Conservation (phyloP, 2,329 filamentous ascomycete species). For the Exophiala spinifera region DNA sequence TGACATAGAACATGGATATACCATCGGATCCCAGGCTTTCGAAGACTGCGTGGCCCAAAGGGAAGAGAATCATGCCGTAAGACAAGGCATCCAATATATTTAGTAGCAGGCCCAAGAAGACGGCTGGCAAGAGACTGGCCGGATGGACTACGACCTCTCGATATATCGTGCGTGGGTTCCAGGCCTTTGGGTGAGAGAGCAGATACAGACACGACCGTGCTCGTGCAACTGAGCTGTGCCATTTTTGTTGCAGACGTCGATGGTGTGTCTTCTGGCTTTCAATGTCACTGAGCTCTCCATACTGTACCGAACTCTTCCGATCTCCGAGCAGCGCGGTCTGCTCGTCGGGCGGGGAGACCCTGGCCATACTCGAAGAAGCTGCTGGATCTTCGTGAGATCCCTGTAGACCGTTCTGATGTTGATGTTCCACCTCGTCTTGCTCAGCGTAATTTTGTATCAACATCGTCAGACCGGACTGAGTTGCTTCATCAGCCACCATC, state of each 20-base stretch:
- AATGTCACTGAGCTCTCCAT: conserved; percentile 28
- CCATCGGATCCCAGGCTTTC: conserved; percentile 82
- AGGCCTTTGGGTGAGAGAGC: conserved; percentile 63
- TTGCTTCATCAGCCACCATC: conserved; percentile 32
- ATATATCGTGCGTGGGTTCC: conserved; percentile 67
- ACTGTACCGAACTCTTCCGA: conserved; percentile 18
- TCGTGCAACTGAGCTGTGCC: conserved; percentile 7
- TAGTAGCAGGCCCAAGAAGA: conserved; percentile 80
- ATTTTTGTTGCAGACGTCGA: conserved; percentile 16
- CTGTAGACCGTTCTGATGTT: conserved; percentile 22
- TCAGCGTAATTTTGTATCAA: conserved; percentile 47
- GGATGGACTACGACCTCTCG: conserved; percentile 64
- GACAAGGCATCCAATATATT: conserved; percentile 94
- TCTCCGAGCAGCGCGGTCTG: conserved; percentile 25
- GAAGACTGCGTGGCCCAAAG: conserved; percentile 82
- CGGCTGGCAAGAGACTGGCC: conserved; percentile 72
- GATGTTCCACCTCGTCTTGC: conserved; percentile 27
- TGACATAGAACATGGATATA: conserved; percentile 98
- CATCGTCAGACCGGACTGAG: conserved; percentile 49
- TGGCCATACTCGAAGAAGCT: conserved; percentile 3
- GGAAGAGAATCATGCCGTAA: conserved; percentile 96
- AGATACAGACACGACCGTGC: conserved; percentile 19
- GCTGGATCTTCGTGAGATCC: background rate
- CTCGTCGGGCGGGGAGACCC: conserved; percentile 27
- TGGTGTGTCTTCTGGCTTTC: conserved; percentile 19